Conservation (phyloP, 306 rosid species). For the Cyclanthera cordifolia region DNA sequence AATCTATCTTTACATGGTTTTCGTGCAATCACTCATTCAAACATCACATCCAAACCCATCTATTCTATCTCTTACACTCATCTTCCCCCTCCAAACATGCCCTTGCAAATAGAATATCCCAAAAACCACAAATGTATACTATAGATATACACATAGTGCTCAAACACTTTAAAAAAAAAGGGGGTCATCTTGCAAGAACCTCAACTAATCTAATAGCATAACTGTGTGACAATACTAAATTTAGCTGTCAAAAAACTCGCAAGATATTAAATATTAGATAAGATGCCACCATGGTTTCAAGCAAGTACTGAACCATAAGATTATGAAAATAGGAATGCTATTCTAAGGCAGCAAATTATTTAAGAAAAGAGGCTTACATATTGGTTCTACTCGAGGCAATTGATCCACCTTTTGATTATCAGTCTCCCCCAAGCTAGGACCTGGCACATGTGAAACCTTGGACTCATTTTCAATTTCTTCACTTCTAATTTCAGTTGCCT, state of each 20-base stretch:
- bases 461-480: conserved; percentile 46
- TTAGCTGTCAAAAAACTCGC: background rate
- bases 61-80: no score
- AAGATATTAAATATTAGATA: no score
- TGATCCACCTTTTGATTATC: conserved; percentile 40
- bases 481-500: conserved; percentile 36
- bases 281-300: background rate
- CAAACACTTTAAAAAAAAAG: no score
- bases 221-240: background rate
- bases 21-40: no score
- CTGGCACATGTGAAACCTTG: conserved; percentile 29
- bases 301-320: background rate
- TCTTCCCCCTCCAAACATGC: no score
- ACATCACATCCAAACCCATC: no score
- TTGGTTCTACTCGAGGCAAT: conserved; percentile 48
- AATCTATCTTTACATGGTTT: no score
- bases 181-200: background rate
- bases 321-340: background rate
- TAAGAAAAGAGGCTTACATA: conserved; percentile 38
- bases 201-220: background rate
- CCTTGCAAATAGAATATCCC: background rate
- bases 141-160: background rate
- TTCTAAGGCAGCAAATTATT: conserved; percentile 12
- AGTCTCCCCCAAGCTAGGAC: conserved; percentile 32
- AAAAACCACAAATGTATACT: background rate